A percentile compares a stretch with the other conserved stretches of the same genome.
phyloP scores from a whole-genome alignment of 306 rosid genomes.

The Quercus aquifolioides region DNA sequence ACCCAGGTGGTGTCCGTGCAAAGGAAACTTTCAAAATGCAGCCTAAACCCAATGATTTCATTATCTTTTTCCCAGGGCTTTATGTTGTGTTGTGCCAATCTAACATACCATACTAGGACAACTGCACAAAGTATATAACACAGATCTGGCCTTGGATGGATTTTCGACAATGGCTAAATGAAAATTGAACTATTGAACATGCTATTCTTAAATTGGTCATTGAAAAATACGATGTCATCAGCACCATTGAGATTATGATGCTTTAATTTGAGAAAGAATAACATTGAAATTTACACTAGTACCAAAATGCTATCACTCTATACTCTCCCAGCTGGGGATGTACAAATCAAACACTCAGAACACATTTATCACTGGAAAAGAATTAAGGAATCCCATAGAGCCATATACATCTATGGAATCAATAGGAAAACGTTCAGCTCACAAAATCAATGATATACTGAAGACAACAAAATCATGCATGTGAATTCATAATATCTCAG shows the following conservation, averaged over 20 bases:
- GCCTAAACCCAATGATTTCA: not conserved
- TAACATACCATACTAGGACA: not conserved
- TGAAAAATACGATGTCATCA: not conserved
- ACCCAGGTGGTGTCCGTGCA: too few species aligned
- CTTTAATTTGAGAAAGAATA: not conserved
- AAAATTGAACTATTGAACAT: not conserved
- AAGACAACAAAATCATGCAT: not conserved
- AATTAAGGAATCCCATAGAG: not conserved
- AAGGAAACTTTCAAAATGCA: not conserved
- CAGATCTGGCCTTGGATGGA: not conserved
- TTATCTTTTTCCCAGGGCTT: not conserved
- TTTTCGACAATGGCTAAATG: not conserved
- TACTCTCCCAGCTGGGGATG: not conserved
- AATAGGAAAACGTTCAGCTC: not conserved
- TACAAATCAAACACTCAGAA: not conserved
- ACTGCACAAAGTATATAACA: not conserved
- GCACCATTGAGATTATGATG: not conserved
- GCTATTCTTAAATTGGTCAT: not conserved
- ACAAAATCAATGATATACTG: not conserved
- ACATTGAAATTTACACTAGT: not conserved
- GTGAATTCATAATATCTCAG: constrained; percentile 19
- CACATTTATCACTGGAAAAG: not conserved
- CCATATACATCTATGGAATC: not conserved
- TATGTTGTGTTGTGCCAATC: not conserved
- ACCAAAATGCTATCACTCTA: not conserved